These are phyloP conservation scores for Fusarium gaditjirri DNA, from an alignment of 2,329 filamentous ascomycete genomes.

Conservation along the genomic window DNA sequence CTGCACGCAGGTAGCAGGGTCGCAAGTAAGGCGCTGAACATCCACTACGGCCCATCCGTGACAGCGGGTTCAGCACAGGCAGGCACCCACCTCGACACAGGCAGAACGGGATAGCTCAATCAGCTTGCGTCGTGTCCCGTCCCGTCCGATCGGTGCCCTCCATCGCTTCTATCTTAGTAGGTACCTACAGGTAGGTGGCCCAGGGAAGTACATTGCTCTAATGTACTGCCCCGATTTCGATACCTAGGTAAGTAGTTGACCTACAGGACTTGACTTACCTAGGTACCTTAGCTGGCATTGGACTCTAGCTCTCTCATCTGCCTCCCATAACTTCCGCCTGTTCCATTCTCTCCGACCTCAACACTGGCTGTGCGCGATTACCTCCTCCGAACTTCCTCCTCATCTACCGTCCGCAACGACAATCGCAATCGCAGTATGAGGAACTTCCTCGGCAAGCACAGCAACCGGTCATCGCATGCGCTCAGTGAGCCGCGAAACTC, in stretches of 20 bases:
- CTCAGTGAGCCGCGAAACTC: slow-evolving; percentile 58
- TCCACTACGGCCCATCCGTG: slow-evolving; percentile 14
- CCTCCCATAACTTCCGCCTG: slow-evolving; percentile 15
- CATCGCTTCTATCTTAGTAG: background rate
- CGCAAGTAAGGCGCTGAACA: slow-evolving; percentile 13
- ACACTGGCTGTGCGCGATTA: slow-evolving; percentile 23
- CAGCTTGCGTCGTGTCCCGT: slow-evolving; percentile 10
- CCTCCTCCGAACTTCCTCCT: background rate
- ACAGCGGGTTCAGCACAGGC: slow-evolving; percentile 6
- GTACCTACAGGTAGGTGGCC: background rate
- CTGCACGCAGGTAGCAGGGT: slow-evolving; percentile 1
- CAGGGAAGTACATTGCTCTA: background rate
- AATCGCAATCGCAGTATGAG: slow-evolving; percentile 56
- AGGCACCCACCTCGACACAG: background rate
- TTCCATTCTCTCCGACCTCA: slow-evolving; percentile 13
- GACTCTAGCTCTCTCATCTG: slow-evolving; percentile 25
- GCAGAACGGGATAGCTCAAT: background rate
- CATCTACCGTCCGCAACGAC: slow-evolving; percentile 25
- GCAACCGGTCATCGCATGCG: slow-evolving; percentile 67
- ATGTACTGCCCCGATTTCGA: slow-evolving; percentile 29
- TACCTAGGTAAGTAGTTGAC: too few relatives aligned
- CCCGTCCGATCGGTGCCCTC: slow-evolving; percentile 12
- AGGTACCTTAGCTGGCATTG: background rate
- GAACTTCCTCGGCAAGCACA: slow-evolving; percentile 65
- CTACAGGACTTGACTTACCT: slow-evolving; percentile 7